Evolutionary conservation across 2,329 filamentous ascomycete genomes (phyloP).

Genomic region (Microdochium nivale): DNA sequence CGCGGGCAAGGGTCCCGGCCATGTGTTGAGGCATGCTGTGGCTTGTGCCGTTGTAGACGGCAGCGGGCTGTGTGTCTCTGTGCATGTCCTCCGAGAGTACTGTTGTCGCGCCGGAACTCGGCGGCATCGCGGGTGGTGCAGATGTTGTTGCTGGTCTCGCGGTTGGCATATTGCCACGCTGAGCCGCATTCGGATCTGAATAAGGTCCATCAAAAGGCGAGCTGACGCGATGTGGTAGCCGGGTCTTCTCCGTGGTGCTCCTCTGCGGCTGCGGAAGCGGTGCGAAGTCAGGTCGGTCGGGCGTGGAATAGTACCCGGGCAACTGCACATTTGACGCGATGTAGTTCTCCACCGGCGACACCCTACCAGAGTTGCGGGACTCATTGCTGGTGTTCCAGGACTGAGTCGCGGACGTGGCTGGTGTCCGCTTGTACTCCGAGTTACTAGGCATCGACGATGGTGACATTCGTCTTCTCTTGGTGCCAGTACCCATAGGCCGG

Average conservation of each 20-base stretch:
- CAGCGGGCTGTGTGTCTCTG: not conserved
- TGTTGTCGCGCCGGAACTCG: not conserved
- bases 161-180: not conserved
- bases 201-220: not conserved
- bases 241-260: not conserved
- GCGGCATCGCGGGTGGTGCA: not conserved
- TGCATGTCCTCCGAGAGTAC: not conserved
- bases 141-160: not conserved
- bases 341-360: not conserved
- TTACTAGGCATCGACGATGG: not conserved
- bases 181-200: not conserved
- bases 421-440: not conserved
- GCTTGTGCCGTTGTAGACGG: no score
- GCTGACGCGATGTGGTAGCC: not conserved
- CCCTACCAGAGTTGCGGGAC: no score
- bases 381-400: not conserved
- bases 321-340: not conserved
- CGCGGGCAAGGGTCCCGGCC: no score
- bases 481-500: not conserved
- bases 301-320: not conserved
- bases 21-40: no score
- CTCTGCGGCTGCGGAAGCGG: not conserved
- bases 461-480: not conserved
- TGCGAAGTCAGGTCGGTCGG: not conserved
- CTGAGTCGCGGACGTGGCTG: not conserved